Conservation (phyloP, 176 grass and related monocot species). For the Musa schizocarpa region DNA sequence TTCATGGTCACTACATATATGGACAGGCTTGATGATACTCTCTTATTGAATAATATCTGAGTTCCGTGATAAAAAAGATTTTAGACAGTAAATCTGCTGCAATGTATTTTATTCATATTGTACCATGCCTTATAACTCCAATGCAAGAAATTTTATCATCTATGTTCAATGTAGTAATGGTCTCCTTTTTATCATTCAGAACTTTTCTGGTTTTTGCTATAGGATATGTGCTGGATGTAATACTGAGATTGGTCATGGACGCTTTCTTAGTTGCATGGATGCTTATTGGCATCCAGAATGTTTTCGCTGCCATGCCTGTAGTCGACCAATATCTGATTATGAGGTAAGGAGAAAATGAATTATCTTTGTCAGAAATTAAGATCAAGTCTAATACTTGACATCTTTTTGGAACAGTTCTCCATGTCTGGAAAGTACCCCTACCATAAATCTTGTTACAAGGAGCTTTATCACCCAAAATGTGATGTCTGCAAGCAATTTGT, state of each 20-base stretch:
- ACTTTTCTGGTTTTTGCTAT: constrained; percentile 17
- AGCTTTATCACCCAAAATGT: constrained; percentile 89
- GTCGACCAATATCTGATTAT: constrained; percentile 72
- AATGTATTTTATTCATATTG: background rate
- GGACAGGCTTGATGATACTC: background rate
- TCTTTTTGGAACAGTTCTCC: constrained; percentile 54
- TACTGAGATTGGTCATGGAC: constrained; percentile 65
- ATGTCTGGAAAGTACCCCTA: constrained; percentile 74
- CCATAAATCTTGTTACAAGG: constrained; percentile 84
- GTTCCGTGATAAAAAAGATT: background rate
- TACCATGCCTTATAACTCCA: background rate
- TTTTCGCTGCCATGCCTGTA: constrained; percentile 83
- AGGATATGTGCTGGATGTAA: constrained; percentile 78
- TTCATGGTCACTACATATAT: too few relatives aligned
- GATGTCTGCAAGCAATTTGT: constrained; percentile 96
- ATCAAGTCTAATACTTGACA: constrained; percentile 12
- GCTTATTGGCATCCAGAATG: constrained; percentile 92
- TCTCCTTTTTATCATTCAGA: background rate
- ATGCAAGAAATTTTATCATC: background rate
- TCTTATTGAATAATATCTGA: background rate
- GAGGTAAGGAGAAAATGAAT: constrained; percentile 41
- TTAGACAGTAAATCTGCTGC: background rate
- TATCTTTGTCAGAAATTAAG: constrained; percentile 7
- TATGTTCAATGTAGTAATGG: background rate
- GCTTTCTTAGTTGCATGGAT: constrained; percentile 79